These are phyloP conservation scores for Candida ipomoeae DNA, from an alignment of 805 yeast species.

Conservation along the genomic window DNA sequence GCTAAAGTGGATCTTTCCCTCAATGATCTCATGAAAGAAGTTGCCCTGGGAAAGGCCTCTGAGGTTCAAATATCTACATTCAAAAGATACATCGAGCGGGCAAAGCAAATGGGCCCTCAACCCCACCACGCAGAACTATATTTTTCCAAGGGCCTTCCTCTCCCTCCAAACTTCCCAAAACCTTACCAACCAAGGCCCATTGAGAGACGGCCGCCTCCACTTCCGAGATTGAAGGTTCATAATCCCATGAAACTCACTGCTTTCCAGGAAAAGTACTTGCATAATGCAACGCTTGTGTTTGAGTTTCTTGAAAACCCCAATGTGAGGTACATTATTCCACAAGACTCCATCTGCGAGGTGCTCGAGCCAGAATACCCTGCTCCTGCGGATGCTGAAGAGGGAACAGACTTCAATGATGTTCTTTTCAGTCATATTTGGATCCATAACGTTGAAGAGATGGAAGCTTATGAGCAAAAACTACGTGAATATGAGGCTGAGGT, in stretches of 20 bases:
- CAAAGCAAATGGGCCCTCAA: slow-evolving; percentile 68
- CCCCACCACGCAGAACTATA: slow-evolving; percentile 36
- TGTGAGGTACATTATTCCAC: slow-evolving; percentile 71
- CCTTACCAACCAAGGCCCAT: slow-evolving; percentile 11
- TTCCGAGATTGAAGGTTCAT: slow-evolving; percentile 12
- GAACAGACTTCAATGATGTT: slow-evolving; percentile 31
- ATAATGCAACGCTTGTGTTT: slow-evolving; percentile 71
- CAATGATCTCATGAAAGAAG: slow-evolving; percentile 72
- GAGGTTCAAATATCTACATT: slow-evolving; percentile 70
- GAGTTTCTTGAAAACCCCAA: slow-evolving; percentile 81
- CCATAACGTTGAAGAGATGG: slow-evolving; percentile 48
- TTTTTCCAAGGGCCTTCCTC: slow-evolving; percentile 15
- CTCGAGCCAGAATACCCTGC: slow-evolving; percentile 21
- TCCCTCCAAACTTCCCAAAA: slow-evolving; percentile 18
- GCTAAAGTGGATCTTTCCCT: slow-evolving; percentile 70
- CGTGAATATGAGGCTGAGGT: slow-evolving; percentile 26
- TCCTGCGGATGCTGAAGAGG: slow-evolving; percentile 20
- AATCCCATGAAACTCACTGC: slow-evolving; percentile 64
- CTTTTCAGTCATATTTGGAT: slow-evolving; percentile 47
- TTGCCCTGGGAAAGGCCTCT: slow-evolving; percentile 78
- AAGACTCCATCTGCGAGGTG: slow-evolving; percentile 69
- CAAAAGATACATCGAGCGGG: slow-evolving; percentile 75
- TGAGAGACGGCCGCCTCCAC: slow-evolving; percentile 18
- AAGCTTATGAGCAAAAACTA: slow-evolving; percentile 38
- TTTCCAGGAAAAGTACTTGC: slow-evolving; percentile 67